Evolutionary conservation across 192 early-diverging fungal genomes (phyloP).

Genomic region (Backusella tarrabulga): DNA sequence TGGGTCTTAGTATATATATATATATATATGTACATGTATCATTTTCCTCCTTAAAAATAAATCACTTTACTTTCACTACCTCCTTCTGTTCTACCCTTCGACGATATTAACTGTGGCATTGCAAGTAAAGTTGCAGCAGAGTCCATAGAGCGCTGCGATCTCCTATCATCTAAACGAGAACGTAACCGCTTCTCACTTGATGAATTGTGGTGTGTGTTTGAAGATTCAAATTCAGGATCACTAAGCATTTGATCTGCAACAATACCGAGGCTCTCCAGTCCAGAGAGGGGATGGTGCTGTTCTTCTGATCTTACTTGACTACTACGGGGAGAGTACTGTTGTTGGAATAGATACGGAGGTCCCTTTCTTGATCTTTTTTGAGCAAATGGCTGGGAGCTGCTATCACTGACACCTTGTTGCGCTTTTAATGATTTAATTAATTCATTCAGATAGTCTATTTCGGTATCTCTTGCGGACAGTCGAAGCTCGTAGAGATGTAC

Average conservation of each 20-base stretch:
- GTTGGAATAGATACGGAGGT: slow-evolving; percentile 31
- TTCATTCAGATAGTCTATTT: slow-evolving; percentile 29
- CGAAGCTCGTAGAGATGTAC: slow-evolving; percentile 29
- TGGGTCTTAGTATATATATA: not conserved
- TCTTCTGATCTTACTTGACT: slow-evolving; percentile 14
- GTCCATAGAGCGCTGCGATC: slow-evolving; percentile 40
- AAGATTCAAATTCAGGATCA: slow-evolving; percentile 28
- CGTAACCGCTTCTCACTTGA: not conserved
- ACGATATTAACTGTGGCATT: slow-evolving; percentile 18
- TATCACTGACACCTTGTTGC: not conserved
- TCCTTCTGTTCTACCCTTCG: not conserved
- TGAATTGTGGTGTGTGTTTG: not conserved
- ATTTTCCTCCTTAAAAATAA: not conserved
- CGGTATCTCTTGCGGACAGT: slow-evolving; percentile 28
- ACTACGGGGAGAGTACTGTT: slow-evolving; percentile 29
- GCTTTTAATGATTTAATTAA: not conserved
- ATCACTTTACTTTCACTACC: not conserved
- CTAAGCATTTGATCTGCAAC: slow-evolving; percentile 41
- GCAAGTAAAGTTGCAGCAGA: slow-evolving; percentile 33
- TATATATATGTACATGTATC: not conserved
- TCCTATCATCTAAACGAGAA: slow-evolving; percentile 15
- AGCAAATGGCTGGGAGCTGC: not conserved
- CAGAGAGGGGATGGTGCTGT: slow-evolving; percentile 23
- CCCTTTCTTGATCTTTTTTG: slow-evolving; percentile 3
- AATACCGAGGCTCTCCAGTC: slow-evolving; percentile 35